Base-by-base conservation (phyloP, 331 rosid genomes). In the Quercus lobata region DNA sequence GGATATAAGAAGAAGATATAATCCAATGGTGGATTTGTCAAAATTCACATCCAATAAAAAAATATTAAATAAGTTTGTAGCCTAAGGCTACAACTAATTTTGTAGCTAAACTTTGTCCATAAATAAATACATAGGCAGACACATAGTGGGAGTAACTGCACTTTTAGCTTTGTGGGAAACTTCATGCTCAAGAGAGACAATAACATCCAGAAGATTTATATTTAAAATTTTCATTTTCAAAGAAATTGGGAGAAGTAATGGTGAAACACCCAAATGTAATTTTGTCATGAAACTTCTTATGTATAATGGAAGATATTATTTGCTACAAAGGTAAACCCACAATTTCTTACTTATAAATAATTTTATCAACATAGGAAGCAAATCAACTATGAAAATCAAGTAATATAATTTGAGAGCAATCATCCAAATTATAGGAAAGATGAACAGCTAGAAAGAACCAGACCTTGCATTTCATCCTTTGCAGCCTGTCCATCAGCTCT, bases 381-480 rank as follows among this genome's bases (percentile, higher is more conserved):
- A 35, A 75, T 12, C 10, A 62, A 32, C 35, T 2, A 66, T 30
- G 32, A 79, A 70, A 12, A n/a, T 22, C 69, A 75, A 3, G 16
- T 16, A 21, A 37, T 22, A 37, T 24, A n/a, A 46, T 18, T 21
- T 30, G 25, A 55, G 56, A 61, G 71, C 21, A 37, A 27, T 18
- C 74, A 74, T 6, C 60, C 72, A 71, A 53, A 32, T 61, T 22
- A 41, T 54, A 8, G 24, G 29, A 52, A 57, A 71, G 15, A n/a
- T n/a, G 22, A 79, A 3, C 62, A 57, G 11, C 72, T 17, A 34
- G 53, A 78, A 63, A 77, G 79, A 37, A 82, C 22, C 83, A 84
- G 71, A 96, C 99, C 99, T 88, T 96, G 99, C 99, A 96, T 96
- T 86, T 96, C 99, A 79, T 96, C 99, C 87, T 96, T 96, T 4